Conservation (phyloP, 1,284 basidiomycete genomes). For the Gymnopus androsaceus region DNA sequence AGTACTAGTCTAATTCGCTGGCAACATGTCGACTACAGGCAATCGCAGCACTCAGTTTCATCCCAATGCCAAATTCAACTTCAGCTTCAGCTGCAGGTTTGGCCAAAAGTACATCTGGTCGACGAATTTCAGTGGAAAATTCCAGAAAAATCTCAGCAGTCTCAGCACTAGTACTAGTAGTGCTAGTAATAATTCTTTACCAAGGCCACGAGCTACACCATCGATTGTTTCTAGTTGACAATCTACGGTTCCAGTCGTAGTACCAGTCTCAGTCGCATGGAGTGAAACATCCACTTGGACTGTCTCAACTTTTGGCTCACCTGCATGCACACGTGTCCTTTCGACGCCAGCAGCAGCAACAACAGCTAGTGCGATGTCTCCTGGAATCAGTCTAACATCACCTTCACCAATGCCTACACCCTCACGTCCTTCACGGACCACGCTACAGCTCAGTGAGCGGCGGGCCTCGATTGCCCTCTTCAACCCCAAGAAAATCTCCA, state of each 20-base stretch:
- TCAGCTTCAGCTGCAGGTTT: not conserved
- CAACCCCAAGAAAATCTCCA: conserved; percentile 1
- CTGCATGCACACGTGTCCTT: conserved; percentile 4
- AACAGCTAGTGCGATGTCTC: not conserved
- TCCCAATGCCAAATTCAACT: not conserved
- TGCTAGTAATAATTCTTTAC: not conserved
- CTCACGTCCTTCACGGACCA: not conserved
- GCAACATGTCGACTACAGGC: conserved; percentile 6
- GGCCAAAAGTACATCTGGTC: not conserved
- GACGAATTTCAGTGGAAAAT: conserved; percentile 13
- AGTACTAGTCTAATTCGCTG: too few relatives aligned
- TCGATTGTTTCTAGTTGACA: conserved; percentile 15
- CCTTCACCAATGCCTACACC: conserved; percentile 12
- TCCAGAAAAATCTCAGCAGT: conserved; percentile 23
- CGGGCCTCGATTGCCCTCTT: not conserved
- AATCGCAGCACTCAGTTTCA: conserved; percentile 3
- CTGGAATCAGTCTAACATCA: conserved; percentile 10
- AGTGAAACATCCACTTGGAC: conserved; percentile 15
- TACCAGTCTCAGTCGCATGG: not conserved
- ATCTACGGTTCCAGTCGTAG: not conserved
- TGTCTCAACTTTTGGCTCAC: not conserved
- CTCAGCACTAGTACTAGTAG: too few relatives aligned
- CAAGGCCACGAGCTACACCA: conserved; percentile 12
- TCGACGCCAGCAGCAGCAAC: conserved; percentile 3
- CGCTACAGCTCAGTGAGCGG: conserved; percentile 2